phyloP scores from a whole-genome alignment of 768 basidiomycete species.

The Macrolepiota albuminosa region DNA sequence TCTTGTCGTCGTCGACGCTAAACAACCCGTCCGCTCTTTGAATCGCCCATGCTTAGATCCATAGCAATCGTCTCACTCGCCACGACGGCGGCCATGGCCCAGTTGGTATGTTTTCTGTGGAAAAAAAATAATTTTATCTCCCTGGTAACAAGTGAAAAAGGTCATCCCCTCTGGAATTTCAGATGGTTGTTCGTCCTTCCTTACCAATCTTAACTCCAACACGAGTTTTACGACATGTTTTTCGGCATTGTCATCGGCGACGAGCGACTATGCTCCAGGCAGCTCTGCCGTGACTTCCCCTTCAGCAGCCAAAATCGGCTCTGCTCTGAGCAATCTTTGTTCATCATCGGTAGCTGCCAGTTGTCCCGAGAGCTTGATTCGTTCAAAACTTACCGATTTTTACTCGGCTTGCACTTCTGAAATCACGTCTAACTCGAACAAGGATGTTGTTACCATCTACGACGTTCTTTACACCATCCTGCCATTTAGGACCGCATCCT shows the following conservation, averaged over 20 bases:
- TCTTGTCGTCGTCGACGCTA: constrained; percentile 33
- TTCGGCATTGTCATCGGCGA: constrained; percentile 51
- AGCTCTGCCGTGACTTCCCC: constrained; percentile 33
- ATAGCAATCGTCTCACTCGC: constrained; percentile 49
- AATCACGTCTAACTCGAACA: constrained; percentile 47
- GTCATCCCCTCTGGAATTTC: constrained; percentile 65
- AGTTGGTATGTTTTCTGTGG: constrained; percentile 31
- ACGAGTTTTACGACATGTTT: constrained; percentile 56
- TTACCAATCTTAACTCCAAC: constrained; percentile 61
- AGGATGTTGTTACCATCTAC: constrained; percentile 59
- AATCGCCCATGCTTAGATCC: constrained; percentile 44
- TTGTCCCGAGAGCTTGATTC: constrained; percentile 58
- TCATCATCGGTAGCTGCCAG: constrained; percentile 31
- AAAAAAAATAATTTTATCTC: background rate
- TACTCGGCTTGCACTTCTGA: constrained; percentile 67
- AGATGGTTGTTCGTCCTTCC: constrained; percentile 48
- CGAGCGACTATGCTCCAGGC: constrained; percentile 48
- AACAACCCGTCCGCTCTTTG: constrained; percentile 48
- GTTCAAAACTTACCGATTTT: constrained; percentile 62
- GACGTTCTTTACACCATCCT: constrained; percentile 72
- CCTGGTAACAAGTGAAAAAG: constrained; percentile 18
- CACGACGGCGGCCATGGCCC: constrained; percentile 46
- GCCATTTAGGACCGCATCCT: constrained; percentile 66
- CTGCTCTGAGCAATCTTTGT: constrained; percentile 58
- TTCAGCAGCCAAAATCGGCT: constrained; percentile 39